phyloP scores from a whole-genome alignment of 352 stramenopile species.

The Phytophthora pseudosyringae region DNA sequence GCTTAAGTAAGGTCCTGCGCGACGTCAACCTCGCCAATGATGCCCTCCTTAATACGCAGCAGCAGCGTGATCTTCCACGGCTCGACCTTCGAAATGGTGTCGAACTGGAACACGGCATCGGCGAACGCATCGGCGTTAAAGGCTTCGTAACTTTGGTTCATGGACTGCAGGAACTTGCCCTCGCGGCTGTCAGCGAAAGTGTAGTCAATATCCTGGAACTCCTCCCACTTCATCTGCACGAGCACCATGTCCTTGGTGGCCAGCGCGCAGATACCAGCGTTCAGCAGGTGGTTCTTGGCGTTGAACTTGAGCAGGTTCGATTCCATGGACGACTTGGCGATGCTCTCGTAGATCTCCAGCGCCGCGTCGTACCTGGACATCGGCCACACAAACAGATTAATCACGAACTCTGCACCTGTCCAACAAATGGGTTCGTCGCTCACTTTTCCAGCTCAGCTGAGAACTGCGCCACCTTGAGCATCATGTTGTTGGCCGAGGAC shows the following conservation, averaged over 20 bases:
- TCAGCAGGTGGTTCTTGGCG: conserved; percentile 96
- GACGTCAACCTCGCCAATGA: conserved; percentile 72
- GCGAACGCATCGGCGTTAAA: conserved; percentile 60
- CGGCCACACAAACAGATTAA: conserved; percentile 4
- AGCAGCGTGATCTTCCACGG: conserved; percentile 96
- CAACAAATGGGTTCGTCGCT: neutral
- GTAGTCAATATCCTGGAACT: conserved; percentile 97
- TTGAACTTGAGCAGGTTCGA: conserved; percentile 98
- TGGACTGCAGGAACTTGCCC: conserved; percentile 93
- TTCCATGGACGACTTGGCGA: conserved; percentile 94
- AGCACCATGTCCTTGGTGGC: conserved; percentile 92
- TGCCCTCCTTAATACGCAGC: conserved; percentile 83
- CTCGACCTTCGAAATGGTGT: conserved; percentile 97
- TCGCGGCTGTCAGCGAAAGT: conserved; percentile 95
- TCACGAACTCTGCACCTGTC: neutral
- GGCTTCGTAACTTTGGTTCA: conserved; percentile 88
- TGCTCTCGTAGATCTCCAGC: conserved; percentile 95
- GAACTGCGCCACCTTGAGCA: conserved; percentile 91
- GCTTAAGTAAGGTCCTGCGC: conserved; percentile 9
- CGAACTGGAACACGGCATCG: conserved; percentile 94
- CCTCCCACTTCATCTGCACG: conserved; percentile 90
- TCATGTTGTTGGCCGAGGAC: conserved; percentile 90
- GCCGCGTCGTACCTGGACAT: conserved; percentile 73
- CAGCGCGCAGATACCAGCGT: conserved; percentile 94
- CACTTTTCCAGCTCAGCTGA: conserved; percentile 82